A percentile compares a stretch with the other conserved stretches of the same genome.
Conservation (phyloP, 345 rosid species). For the Pistacia integerrima region DNA sequence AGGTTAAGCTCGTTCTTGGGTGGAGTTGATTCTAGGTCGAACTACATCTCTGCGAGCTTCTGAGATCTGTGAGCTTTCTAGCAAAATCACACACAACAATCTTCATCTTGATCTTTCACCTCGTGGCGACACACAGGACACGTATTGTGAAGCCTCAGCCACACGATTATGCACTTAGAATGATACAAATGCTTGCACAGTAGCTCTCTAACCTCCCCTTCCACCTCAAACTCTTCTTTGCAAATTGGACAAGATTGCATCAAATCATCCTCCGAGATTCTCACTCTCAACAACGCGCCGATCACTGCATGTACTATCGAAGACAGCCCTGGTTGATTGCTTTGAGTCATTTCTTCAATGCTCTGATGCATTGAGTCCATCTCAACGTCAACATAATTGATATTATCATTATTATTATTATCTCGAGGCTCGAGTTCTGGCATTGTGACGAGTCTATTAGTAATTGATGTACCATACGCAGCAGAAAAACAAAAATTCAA, state of each 20-base stretch:
- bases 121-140: slow-evolving; percentile 74
- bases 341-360: slow-evolving; percentile 24
- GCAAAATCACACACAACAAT: too few relatives aligned
- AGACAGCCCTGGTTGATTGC: slow-evolving; percentile 45
- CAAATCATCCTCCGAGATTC: slow-evolving; percentile 35
- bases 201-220: slow-evolving; percentile 51
- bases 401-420: neutral
- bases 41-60: too few relatives aligned
- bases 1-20: too few relatives aligned
- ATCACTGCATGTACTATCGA: slow-evolving; percentile 47
- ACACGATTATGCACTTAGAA: slow-evolving; percentile 64
- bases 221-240: slow-evolving; percentile 68
- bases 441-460: slow-evolving; percentile 4
- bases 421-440: neutral
- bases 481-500: too few relatives aligned
- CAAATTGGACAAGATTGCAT: slow-evolving; percentile 65
- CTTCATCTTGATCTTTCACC: slow-evolving; percentile 19
- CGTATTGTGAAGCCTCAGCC: slow-evolving; percentile 68
- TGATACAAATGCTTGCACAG: slow-evolving; percentile 77
- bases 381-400: neutral
- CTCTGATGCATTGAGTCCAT: slow-evolving; percentile 6
- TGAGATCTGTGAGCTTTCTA: too few relatives aligned
- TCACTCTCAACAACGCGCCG: slow-evolving; percentile 48
- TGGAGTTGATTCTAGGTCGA: too few relatives aligned
- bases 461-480: too few relatives aligned